Evolutionary conservation across 768 basidiomycete species (phyloP).

Genomic region (Lentinula lateritia): DNA sequence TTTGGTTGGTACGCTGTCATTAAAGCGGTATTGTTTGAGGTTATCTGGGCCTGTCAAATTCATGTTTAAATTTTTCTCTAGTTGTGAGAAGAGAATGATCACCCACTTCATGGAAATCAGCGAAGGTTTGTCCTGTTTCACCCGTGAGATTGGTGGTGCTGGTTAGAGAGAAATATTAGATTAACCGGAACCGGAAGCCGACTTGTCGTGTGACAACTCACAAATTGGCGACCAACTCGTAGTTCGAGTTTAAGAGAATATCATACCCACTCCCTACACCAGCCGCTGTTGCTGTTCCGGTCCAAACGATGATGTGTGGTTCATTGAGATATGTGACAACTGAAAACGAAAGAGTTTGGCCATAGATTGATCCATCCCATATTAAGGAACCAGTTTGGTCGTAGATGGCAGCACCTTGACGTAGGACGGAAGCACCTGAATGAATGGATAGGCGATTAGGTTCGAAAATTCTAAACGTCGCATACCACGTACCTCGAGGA

Average conservation of each 20-base stretch:
- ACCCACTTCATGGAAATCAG: conserved; percentile 3
- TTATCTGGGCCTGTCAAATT: not conserved
- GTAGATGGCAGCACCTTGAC: not conserved
- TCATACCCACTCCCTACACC: conserved; percentile 4
- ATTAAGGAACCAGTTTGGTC: not conserved
- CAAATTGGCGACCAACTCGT: conserved; percentile 5
- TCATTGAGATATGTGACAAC: not conserved
- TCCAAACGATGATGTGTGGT: conserved; percentile 3
- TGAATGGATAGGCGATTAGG: not conserved
- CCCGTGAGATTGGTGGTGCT: not conserved
- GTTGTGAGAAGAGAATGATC: not conserved
- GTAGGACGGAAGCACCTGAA: not conserved
- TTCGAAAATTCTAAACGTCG: not conserved
- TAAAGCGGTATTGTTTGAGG: conserved; percentile 2
- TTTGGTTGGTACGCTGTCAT: not conserved
- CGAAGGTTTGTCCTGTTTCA: not conserved
- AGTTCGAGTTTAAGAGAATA: not conserved
- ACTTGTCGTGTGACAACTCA: not conserved
- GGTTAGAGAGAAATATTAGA: not conserved
- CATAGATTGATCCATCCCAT: conserved; percentile 4
- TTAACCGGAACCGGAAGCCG: not conserved
- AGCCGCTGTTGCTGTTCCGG: not conserved
- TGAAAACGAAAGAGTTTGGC: not conserved
- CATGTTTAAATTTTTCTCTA: not conserved
- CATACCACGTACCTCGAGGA: not conserved